phyloP scores from a whole-genome alignment of 2,329 filamentous ascomycete genomes.

The Remersonia thermophila region DNA sequence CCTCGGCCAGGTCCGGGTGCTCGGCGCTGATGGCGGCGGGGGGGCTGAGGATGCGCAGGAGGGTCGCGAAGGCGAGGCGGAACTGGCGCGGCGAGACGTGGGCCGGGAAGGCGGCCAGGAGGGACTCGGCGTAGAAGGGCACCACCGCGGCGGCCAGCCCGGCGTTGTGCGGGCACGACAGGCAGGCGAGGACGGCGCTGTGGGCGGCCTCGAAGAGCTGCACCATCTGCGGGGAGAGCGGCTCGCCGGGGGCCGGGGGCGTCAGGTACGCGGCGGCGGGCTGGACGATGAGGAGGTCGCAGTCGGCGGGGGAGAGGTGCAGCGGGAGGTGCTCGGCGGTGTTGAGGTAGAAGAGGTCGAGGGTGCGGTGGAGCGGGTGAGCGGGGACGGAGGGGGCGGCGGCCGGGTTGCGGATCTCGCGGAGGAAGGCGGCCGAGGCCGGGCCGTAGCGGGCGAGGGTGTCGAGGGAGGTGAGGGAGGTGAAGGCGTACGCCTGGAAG shows the following conservation, averaged over 20 bases:
- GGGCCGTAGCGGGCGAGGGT: conserved; percentile 60
- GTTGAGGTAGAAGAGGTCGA: conserved; percentile 86
- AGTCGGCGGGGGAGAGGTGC: conserved; percentile 50
- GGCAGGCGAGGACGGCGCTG: conserved; percentile 64
- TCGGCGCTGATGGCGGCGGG: conserved; percentile 61
- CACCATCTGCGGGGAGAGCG: conserved; percentile 33
- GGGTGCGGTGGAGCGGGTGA: conserved; percentile 54
- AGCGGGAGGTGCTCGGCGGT: conserved; percentile 73
- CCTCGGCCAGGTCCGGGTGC: conserved; percentile 68
- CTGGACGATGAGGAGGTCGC: conserved; percentile 60
- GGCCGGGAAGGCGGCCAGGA: conserved; percentile 67
- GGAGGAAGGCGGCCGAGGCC: conserved; percentile 54
- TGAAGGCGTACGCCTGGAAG: conserved; percentile 77
- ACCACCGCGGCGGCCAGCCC: conserved; percentile 57
- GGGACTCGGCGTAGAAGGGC: conserved; percentile 71
- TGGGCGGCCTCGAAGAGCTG: conserved; percentile 80
- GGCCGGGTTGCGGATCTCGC: conserved; percentile 37
- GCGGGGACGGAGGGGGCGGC: conserved; percentile 46
- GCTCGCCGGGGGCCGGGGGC: conserved; percentile 23
- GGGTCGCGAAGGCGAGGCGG: conserved; percentile 72
- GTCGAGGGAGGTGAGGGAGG: conserved; percentile 72
- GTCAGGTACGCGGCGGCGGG: conserved; percentile 64
- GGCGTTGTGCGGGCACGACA: conserved; percentile 69
- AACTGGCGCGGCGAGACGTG: conserved; percentile 78
- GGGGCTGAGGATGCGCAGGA: conserved; percentile 70